Conservation (phyloP, 495 filamentous ascomycete species). For the Aspergillus sparsus region DNA sequence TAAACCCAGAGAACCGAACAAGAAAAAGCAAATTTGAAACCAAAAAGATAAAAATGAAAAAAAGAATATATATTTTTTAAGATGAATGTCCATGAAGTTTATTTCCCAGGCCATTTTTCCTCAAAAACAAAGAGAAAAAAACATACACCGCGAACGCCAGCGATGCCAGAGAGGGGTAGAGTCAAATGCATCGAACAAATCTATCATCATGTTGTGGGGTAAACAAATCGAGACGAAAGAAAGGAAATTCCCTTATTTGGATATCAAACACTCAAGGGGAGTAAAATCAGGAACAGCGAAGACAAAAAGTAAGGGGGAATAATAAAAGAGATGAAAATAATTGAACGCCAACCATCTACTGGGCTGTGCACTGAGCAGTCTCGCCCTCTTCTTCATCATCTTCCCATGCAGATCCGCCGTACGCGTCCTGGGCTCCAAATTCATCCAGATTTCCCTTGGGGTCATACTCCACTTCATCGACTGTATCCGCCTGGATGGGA, state of each 20-base stretch:
- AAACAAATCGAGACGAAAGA: neutral
- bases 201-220: slow-evolving; percentile 19
- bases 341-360: slow-evolving; percentile 53
- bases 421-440: slow-evolving; percentile 69
- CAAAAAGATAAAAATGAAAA: neutral
- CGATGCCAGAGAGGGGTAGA: slow-evolving; percentile 25
- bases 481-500: slow-evolving; percentile 64
- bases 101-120: neutral
- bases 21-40: neutral
- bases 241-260: slow-evolving; percentile 6
- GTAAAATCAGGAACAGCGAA: slow-evolving; percentile 11
- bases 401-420: slow-evolving; percentile 74
- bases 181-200: slow-evolving; percentile 21
- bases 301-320: neutral
- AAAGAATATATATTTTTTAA: too few relatives aligned
- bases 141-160: slow-evolving; percentile 20
- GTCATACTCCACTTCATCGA: slow-evolving; percentile 87
- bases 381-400: slow-evolving; percentile 72
- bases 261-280: slow-evolving; percentile 18
- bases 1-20: neutral
- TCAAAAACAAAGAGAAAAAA: neutral
- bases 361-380: slow-evolving; percentile 77
- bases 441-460: slow-evolving; percentile 77
- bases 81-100: neutral
- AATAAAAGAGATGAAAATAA: slow-evolving; percentile 16